These are phyloP conservation scores for Apiospora pterosperma DNA, from an alignment of 2,329 filamentous ascomycete species.

Conservation along the genomic window DNA sequence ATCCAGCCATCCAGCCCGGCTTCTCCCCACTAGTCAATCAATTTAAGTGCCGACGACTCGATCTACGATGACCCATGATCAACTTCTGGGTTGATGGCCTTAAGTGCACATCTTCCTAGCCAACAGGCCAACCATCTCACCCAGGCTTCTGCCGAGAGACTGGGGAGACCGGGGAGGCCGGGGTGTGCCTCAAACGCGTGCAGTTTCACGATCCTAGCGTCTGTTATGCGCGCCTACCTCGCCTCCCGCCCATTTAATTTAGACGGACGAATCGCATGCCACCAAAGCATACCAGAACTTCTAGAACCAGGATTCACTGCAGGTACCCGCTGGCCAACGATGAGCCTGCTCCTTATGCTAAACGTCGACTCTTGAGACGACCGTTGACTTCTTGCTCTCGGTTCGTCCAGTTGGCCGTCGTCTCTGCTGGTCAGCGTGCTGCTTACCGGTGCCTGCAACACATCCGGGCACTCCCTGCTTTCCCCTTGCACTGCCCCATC, in stretches of 20 bases:
- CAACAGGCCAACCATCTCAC: too few relatives aligned
- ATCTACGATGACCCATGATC: not conserved
- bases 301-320: not conserved
- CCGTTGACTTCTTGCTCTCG: not conserved
- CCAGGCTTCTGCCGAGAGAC: not conserved
- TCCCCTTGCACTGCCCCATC: not conserved
- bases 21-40: too few relatives aligned
- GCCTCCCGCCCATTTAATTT: not conserved
- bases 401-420: not conserved
- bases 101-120: not conserved
- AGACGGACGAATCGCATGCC: not conserved
- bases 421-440: too few relatives aligned
- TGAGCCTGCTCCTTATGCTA: not conserved
- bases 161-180: not conserved
- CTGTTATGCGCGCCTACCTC: not conserved
- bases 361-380: not conserved
- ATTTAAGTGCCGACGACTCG: not conserved
- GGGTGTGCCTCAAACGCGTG: not conserved
- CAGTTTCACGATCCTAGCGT: conserved; percentile 1
- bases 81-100: not conserved
- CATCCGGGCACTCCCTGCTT: not conserved
- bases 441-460: not conserved
- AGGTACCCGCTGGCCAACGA: not conserved
- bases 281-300: not conserved
- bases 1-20: too few relatives aligned